Conservation (phyloP, 1,139 yeast species). For the Sugiyamaella japonica region DNA sequence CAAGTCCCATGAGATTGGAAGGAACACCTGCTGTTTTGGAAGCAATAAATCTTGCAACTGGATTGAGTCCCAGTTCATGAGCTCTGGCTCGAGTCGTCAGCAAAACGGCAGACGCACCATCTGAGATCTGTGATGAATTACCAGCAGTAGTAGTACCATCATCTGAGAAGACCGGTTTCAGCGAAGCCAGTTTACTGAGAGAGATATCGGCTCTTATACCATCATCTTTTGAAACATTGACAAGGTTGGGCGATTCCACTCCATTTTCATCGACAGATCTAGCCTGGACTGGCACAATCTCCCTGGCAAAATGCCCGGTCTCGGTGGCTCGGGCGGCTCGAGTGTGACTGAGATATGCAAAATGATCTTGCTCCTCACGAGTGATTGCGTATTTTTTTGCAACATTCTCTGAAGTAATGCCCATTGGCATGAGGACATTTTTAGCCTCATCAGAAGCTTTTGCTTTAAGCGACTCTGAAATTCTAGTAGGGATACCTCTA, state of each 20-base stretch:
- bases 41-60: conserved; percentile 47
- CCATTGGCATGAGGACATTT: conserved; percentile 46
- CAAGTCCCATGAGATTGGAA: conserved; percentile 46
- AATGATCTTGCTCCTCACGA: conserved; percentile 42
- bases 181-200: conserved; percentile 38
- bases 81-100: conserved; percentile 44
- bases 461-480: conserved; percentile 33
- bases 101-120: conserved; percentile 48
- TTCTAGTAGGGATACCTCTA: conserved; percentile 43
- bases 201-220: conserved; percentile 41
- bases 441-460: conserved; percentile 36
- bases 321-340: conserved; percentile 44
- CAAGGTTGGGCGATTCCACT: conserved; percentile 24
- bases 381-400: conserved; percentile 37
- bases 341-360: conserved; percentile 44
- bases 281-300: conserved; percentile 44
- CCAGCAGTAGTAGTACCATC: conserved; percentile 48
- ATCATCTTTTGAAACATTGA: conserved; percentile 37
- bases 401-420: conserved; percentile 44
- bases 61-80: conserved; percentile 42
- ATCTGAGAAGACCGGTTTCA: conserved; percentile 43
- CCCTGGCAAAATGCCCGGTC: conserved; percentile 44
- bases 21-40: conserved; percentile 46
- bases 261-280: conserved; percentile 35
- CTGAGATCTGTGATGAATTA: conserved; percentile 47